These are phyloP conservation scores for Calonectria hawksworthii DNA, from an alignment of 2,329 filamentous ascomycete species.

Conservation along the genomic window DNA sequence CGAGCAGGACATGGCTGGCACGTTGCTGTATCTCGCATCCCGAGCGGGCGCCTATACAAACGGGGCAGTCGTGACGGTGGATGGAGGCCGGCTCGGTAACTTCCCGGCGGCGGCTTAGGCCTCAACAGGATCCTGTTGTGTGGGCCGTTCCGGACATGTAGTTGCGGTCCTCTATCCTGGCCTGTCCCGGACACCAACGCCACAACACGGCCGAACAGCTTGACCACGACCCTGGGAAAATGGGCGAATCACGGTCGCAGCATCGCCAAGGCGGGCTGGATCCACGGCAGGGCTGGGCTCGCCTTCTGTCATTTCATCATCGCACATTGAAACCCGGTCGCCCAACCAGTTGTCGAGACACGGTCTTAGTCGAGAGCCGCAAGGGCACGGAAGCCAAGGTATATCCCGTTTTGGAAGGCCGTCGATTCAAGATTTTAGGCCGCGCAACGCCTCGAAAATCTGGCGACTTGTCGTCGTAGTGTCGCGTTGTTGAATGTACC, in stretches of 20 bases:
- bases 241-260: constrained; percentile 24
- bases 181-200: background rate
- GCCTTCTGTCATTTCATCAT: constrained; percentile 22
- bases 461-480: constrained; percentile 30
- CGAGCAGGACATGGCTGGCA: constrained; percentile 72
- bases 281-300: constrained; percentile 20
- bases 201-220: constrained; percentile 1
- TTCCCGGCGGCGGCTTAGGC: constrained; percentile 67
- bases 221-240: constrained; percentile 21
- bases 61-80: constrained; percentile 72
- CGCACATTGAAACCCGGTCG: constrained; percentile 43
- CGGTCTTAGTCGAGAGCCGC: background rate
- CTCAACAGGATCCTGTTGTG: constrained; percentile 12
- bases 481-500: constrained; percentile 20
- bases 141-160: constrained; percentile 28
- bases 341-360: constrained; percentile 27
- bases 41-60: constrained; percentile 76
- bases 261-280: constrained; percentile 31
- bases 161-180: constrained; percentile 15
- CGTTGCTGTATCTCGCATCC: constrained; percentile 75
- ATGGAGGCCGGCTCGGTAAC: constrained; percentile 72
- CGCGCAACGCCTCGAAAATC: constrained; percentile 22
- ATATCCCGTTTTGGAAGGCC: constrained; percentile 19
- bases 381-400: background rate
- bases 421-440: constrained; percentile 15